Conservation (phyloP, 371 early-diverging fungal species). For the Capillidium rhysosporum region DNA sequence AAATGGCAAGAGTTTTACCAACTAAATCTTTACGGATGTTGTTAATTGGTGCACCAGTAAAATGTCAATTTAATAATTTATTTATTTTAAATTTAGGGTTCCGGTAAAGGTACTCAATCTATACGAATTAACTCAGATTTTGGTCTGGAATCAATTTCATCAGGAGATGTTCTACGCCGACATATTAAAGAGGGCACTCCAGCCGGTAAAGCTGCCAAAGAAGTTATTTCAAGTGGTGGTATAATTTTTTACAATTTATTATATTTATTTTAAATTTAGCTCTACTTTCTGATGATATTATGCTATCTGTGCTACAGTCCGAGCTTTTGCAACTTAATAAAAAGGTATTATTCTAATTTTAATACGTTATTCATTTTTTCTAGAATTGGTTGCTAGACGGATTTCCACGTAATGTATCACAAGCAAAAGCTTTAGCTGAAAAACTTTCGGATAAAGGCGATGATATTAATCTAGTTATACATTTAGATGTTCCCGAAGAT, state of each 20-base stretch:
- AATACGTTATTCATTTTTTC: neutral
- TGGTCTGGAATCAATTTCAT: constrained; percentile 42
- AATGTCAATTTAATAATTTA: neutral
- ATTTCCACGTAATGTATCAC: constrained; percentile 80
- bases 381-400: constrained; percentile 84
- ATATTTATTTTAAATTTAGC: constrained; percentile 8
- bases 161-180: constrained; percentile 63
- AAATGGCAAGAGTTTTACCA: too few species aligned
- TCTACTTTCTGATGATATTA: constrained; percentile 57
- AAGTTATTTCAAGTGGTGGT: constrained; percentile 32
- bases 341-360: too few species aligned
- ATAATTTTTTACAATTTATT: neutral
- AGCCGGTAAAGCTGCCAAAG: constrained; percentile 40
- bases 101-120: constrained; percentile 83
- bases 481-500: constrained; percentile 77
- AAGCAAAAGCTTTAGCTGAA: constrained; percentile 62
- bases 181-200: constrained; percentile 47
- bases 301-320: constrained; percentile 46
- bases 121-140: constrained; percentile 42
- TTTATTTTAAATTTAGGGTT: constrained; percentile 22
- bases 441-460: constrained; percentile 27
- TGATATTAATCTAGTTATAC: constrained; percentile 65
- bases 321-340: constrained; percentile 32
- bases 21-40: constrained; percentile 12
- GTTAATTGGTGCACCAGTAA: constrained; percentile 22